Evolutionary conservation across 495 filamentous ascomycete species (phyloP), one percentile per base, ranked within the genome.

Genomic region (Podospora didyma): DNA sequence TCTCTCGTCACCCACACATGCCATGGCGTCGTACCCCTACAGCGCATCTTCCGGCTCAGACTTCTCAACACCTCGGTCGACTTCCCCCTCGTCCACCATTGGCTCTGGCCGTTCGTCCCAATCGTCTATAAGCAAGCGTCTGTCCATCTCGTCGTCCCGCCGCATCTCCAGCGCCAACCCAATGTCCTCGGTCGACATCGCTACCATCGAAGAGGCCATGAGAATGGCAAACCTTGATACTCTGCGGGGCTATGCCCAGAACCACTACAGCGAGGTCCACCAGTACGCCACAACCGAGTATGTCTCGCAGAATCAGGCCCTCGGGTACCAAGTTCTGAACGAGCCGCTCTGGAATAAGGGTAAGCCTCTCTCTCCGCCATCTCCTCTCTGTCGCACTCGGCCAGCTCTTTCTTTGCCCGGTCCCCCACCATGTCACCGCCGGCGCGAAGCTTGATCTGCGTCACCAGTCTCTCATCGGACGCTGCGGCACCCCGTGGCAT

Each of bases 261-360:
- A 78, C 53, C 68, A 74, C 67, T 81, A 76, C 50, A 72, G 70
- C 51, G 73, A 76, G 59, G 77, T 83, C 39, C 70, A 76, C 53
- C 80, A 83, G 60, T 71, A 74, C 55, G 62, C 68, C 46, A 58
- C 66, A 39, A 81, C 80, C 19, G 75, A 83, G 54, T 81, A 82
- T 57, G 49, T 79, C 42, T 53, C 72, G 26, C 60, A 79, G 62
- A 68, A 67, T 47, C 66, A 73, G 56, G 80, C 80, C 49, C 71
- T 69, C 58, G 80, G 79, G 46, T 82, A 82, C 62, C 80, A 83
- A 68, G 68, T 83, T 16, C 70, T 83, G 17, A 67, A 76, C 44
- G 77, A 83, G 67, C 79, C 80, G 34, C 68, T 76, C 41, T 83
- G 79, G 79, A 83, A 83, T 66, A 82, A 80, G 73, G 79, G 80